Percentiles rank a stretch among this genome's conserved stretches.
These are phyloP conservation scores for Picochlorum sp. DNA, from an alignment of 139 green algal genomes.

Conservation along the genomic window DNA sequence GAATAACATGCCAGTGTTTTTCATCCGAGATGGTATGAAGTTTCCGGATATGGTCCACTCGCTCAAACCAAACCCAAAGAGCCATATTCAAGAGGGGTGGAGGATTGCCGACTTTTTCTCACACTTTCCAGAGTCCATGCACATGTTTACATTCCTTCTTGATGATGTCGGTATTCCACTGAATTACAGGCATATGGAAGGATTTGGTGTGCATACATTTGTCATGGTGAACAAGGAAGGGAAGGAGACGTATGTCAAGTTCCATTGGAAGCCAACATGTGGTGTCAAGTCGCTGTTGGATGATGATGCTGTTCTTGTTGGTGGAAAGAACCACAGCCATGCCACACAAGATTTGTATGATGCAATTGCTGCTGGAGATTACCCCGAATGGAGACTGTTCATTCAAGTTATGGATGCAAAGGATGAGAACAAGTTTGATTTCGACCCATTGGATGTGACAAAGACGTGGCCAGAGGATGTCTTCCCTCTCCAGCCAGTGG, in stretches of 20 bases:
- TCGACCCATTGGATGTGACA: conserved; percentile 79
- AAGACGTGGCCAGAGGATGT: conserved; percentile 77
- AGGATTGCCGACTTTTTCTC: conserved; percentile 95
- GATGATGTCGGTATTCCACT: conserved; percentile 85
- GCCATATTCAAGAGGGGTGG: conserved; percentile 91
- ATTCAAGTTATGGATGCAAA: conserved; percentile 87
- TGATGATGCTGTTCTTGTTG: conserved; percentile 81
- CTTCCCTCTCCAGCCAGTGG: conserved; percentile 67
- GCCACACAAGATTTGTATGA: conserved; percentile 95
- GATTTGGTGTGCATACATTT: conserved; percentile 97
- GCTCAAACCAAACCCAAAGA: conserved; percentile 96
- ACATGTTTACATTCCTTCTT: conserved; percentile 95
- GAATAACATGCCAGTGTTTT: conserved; percentile 92
- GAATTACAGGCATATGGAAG: conserved; percentile 89
- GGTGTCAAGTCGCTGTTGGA: conserved; percentile 80
- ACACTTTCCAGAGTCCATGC: conserved; percentile 78
- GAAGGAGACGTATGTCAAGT: conserved; percentile 85
- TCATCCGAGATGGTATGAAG: conserved; percentile 90
- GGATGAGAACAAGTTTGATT: conserved; percentile 62
- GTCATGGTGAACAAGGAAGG: conserved; percentile 74
- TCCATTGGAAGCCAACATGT: conserved; percentile 91
- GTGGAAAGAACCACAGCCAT: conserved; percentile 89
- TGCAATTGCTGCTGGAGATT: conserved; percentile 73
- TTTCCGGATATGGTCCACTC: conserved; percentile 95
- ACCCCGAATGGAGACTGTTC: conserved; percentile 87